phyloP scores from a whole-genome alignment of 2,329 filamentous ascomycete species.

The Penicillium sp. region DNA sequence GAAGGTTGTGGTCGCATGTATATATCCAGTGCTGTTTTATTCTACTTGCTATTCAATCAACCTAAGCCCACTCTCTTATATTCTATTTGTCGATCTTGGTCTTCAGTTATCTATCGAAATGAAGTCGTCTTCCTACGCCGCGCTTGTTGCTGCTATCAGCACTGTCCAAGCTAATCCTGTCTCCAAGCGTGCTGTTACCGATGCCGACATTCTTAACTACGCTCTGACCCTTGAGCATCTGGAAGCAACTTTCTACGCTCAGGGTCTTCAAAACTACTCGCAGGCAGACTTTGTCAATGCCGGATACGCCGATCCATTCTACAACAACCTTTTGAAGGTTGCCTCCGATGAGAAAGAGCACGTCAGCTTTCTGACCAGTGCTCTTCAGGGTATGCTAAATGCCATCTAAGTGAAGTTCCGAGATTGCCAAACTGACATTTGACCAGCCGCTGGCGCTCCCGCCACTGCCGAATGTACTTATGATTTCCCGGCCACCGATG shows the following conservation, averaged over 20 bases:
- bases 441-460: constrained; percentile 45
- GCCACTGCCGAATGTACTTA: constrained; percentile 59
- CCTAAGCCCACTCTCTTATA: too few relatives aligned
- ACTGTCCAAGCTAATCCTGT: too few relatives aligned
- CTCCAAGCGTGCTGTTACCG: too few relatives aligned
- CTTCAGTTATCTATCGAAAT: too few relatives aligned
- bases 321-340: constrained; percentile 59
- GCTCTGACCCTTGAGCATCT: constrained; percentile 52
- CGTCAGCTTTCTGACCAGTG: constrained; percentile 57
- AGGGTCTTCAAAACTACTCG: constrained; percentile 60
- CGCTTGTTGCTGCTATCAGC: too few relatives aligned
- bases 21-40: too few relatives aligned
- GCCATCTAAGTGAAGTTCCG: too few relatives aligned
- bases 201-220: constrained; percentile 23
- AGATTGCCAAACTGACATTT: too few relatives aligned
- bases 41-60: too few relatives aligned
- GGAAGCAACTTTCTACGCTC: constrained; percentile 63
- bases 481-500: constrained; percentile 52
- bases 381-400: constrained; percentile 27
- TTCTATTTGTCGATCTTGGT: too few relatives aligned
- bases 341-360: constrained; percentile 59
- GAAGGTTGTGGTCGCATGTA: too few relatives aligned
- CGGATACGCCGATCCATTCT: constrained; percentile 54
- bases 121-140: too few relatives aligned
- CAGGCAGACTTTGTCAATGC: constrained; percentile 53